Percentiles rank a stretch among this genome's conserved stretches.
These are phyloP conservation scores for Metahyphopichia silvanorum DNA, from an alignment of 805 yeast genomes.

Conservation along the genomic window DNA sequence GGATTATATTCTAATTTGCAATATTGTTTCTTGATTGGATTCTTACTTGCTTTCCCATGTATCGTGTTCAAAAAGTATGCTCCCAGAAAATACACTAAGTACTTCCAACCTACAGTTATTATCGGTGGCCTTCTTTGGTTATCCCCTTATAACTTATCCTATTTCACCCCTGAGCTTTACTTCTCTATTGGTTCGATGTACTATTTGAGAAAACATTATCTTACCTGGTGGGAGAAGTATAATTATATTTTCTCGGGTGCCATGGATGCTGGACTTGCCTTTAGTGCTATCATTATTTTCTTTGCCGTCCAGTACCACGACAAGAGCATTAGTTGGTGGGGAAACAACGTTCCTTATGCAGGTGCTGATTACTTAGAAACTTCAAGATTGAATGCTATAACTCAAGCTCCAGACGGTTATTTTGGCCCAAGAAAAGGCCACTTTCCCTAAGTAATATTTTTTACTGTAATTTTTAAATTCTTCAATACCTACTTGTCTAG, in stretches of 20 bases:
- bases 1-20: constrained; percentile 35
- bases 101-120: constrained; percentile 31
- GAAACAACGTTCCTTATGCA: constrained; percentile 13
- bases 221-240: constrained; percentile 35
- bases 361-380: constrained; percentile 28
- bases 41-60: constrained; percentile 19
- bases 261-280: constrained; percentile 34
- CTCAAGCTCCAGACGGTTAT: constrained; percentile 28
- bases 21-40: constrained; percentile 33
- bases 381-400: constrained; percentile 10
- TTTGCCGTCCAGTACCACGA: constrained; percentile 34
- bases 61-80: constrained; percentile 11
- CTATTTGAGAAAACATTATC: constrained; percentile 23
- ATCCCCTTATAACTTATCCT: constrained; percentile 33
- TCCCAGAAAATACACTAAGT: constrained; percentile 16
- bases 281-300: constrained; percentile 32
- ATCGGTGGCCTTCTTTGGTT: constrained; percentile 27
- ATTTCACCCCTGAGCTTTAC: constrained; percentile 26
- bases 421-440: constrained; percentile 28
- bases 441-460: constrained; percentile 1
- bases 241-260: constrained; percentile 29
- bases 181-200: constrained; percentile 23
- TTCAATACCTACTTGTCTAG: too few species aligned
- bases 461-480: too few species aligned
- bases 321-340: constrained; percentile 29